Percentiles rank a stretch among this genome's conserved stretches.
These are phyloP conservation scores for Heliosperma pusillum DNA, from an alignment of 148 eudicot genomes.

Conservation along the genomic window DNA sequence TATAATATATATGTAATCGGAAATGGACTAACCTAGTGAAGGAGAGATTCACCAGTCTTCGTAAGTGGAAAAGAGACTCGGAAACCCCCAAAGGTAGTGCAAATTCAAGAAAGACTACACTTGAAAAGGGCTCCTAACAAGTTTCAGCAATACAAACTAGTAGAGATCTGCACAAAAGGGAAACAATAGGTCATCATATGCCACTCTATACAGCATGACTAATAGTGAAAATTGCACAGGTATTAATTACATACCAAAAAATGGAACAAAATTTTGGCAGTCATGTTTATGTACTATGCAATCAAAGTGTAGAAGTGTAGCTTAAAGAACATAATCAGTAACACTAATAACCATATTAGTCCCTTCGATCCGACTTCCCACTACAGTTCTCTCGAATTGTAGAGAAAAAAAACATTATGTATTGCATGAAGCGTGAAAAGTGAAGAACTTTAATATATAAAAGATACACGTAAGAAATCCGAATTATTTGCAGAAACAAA, in stretches of 20 bases:
- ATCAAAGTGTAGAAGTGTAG: background rate
- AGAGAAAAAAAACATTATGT: background rate
- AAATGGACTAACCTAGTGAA: conserved; percentile 19
- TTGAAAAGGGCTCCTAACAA: background rate
- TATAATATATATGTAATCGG: conserved; percentile 11
- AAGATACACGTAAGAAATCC: too few species aligned
- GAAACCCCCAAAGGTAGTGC: conserved; percentile 10
- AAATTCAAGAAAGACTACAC: conserved; percentile 3
- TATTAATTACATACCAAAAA: background rate
- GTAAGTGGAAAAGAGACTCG: conserved; percentile 11
- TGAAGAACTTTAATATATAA: too few species aligned
- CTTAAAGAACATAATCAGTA: background rate
- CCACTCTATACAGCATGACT: background rate
- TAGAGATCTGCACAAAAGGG: conserved; percentile 13
- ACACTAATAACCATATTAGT: background rate
- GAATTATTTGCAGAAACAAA: background rate
- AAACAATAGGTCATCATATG: background rate
- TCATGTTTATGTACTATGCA: background rate
- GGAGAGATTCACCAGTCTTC: conserved; percentile 8
- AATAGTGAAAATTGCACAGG: background rate
- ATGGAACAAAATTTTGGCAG: background rate
- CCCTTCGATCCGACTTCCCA: background rate
- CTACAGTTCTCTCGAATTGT: background rate
- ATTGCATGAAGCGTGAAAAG: background rate
- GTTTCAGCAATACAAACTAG: conserved; percentile 16